These are phyloP conservation scores for Populus hybrid DNA, from an alignment of 441 rosid species.

Conservation along the genomic window DNA sequence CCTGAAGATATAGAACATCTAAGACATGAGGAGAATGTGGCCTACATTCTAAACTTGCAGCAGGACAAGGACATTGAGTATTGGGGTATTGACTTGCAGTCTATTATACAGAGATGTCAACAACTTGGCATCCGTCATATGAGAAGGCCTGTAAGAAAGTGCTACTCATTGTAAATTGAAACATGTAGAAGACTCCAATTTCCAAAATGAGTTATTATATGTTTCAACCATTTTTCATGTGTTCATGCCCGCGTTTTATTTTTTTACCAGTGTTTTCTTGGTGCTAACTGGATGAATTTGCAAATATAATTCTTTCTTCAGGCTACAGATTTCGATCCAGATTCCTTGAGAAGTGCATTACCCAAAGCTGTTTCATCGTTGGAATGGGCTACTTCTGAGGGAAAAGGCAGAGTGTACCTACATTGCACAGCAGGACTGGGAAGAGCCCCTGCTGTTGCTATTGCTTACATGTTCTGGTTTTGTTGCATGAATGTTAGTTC, in stretches of 20 bases:
- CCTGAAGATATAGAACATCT: slow-evolving; percentile 80
- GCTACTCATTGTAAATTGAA: neutral
- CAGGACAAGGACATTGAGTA: slow-evolving; percentile 77
- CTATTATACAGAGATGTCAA: slow-evolving; percentile 51
- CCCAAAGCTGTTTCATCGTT: slow-evolving; percentile 78
- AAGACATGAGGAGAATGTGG: slow-evolving; percentile 69
- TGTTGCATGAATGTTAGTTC: slow-evolving; percentile 58
- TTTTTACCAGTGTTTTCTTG: neutral
- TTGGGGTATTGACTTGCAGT: slow-evolving; percentile 69
- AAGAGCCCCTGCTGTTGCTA: slow-evolving; percentile 88
- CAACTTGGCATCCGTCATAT: slow-evolving; percentile 65
- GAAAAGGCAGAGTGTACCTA: slow-evolving; percentile 74
- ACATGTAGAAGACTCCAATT: neutral
- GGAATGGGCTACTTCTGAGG: slow-evolving; percentile 82
- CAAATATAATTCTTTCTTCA: slow-evolving; percentile 13
- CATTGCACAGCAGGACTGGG: slow-evolving; percentile 96
- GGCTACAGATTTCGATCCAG: slow-evolving; percentile 88
- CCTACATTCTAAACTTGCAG: slow-evolving; percentile 87
- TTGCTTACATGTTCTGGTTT: slow-evolving; percentile 84
- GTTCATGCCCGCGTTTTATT: too few relatives aligned
- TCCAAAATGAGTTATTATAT: neutral
- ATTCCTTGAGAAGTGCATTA: slow-evolving; percentile 70
- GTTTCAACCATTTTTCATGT: neutral
- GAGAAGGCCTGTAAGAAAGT: slow-evolving; percentile 81
- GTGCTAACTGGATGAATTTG: slow-evolving; percentile 1